Conservation (phyloP, 73 alveolate species). For the Symbiodinium natans region DNA sequence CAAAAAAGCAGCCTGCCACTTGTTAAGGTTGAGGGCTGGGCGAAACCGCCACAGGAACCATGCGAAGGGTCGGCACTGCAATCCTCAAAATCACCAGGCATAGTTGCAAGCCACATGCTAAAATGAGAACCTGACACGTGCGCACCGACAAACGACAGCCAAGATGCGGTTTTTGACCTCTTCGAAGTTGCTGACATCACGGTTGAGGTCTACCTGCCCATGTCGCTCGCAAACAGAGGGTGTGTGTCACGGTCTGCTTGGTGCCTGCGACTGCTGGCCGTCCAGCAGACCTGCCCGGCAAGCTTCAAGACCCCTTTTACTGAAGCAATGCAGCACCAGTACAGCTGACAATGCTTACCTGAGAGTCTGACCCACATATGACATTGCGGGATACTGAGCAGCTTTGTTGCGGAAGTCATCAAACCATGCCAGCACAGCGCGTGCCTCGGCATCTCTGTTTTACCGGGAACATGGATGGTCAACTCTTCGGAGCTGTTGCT, state of each 20-base stretch:
- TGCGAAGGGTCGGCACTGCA: slow-evolving; percentile 88
- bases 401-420: slow-evolving; percentile 66
- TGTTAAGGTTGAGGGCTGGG: not conserved
- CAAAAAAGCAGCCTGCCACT: not conserved
- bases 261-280: not conserved
- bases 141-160: not conserved
- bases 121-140: not conserved
- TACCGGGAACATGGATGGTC: not conserved
- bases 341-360: too few species aligned
- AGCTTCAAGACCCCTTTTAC: not conserved
- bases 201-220: slow-evolving; percentile 16
- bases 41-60: slow-evolving; percentile 93
- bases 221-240: not conserved
- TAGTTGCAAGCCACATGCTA: not conserved
- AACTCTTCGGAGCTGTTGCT: too few species aligned
- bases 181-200: slow-evolving; percentile 61
- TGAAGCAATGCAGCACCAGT: not conserved
- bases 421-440: slow-evolving; percentile 81
- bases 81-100: not conserved
- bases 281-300: not conserved
- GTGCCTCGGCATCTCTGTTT: slow-evolving; percentile 15
- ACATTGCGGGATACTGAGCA: slow-evolving; percentile 68
- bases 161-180: slow-evolving; percentile 44
- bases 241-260: not conserved
- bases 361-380: slow-evolving; percentile 6